These are phyloP conservation scores for Filobasidium floriforme DNA, from an alignment of 768 basidiomycete species.

Conservation along the genomic window DNA sequence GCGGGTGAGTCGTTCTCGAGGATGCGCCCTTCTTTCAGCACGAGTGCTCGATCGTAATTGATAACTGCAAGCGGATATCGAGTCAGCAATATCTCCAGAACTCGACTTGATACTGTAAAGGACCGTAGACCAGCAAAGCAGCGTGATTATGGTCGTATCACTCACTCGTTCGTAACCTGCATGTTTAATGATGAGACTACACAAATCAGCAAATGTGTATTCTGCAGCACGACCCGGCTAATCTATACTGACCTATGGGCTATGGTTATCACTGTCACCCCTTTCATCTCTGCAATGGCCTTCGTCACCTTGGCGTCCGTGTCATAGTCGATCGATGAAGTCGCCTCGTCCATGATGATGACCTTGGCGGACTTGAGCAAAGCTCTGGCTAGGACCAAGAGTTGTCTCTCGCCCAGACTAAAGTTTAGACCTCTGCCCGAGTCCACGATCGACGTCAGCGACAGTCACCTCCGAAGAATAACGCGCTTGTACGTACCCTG, in stretches of 20 bases:
- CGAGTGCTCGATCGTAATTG: constrained; percentile 34
- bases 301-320: constrained; percentile 43
- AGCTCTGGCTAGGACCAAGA: constrained; percentile 40
- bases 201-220: not conserved
- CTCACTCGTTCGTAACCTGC: not conserved
- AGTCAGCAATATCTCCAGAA: no score
- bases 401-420: constrained; percentile 41
- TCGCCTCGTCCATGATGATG: constrained; percentile 45
- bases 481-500: constrained; percentile 21
- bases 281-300: constrained; percentile 38
- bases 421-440: constrained; percentile 28
- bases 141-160: no score
- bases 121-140: not conserved
- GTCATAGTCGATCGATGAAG: constrained; percentile 42
- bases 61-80: constrained; percentile 15
- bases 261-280: constrained; percentile 41
- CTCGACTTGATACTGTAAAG: no score
- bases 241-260: constrained; percentile 33
- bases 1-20: constrained; percentile 40
- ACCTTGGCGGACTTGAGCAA: constrained; percentile 39
- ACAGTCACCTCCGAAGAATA: not conserved
- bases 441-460: not conserved
- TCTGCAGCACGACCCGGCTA: not conserved
- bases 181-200: constrained; percentile 27
- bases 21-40: constrained; percentile 36